A percentile compares a stretch with the other conserved stretches of the same genome.
Conservation (phyloP, 768 basidiomycete species). For the Leccinum barrowsii region DNA sequence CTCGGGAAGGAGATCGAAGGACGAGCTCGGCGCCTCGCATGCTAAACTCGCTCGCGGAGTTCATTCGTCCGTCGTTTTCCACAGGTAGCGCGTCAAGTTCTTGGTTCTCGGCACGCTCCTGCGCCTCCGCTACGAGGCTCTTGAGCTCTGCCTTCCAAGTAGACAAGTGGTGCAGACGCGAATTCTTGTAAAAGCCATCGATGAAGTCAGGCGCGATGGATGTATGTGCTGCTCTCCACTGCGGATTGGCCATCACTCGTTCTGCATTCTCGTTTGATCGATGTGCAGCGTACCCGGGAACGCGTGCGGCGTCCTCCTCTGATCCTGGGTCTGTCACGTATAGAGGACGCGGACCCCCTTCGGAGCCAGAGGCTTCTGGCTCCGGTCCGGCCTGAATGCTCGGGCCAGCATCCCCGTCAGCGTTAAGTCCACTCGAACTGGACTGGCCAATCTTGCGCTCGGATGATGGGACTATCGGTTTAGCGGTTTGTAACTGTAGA, state of each 20-base stretch:
- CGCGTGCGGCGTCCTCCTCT: slow-evolving; percentile 40
- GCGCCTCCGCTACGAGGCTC: slow-evolving; percentile 73
- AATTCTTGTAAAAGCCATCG: slow-evolving; percentile 79
- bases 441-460: not conserved
- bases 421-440: not conserved
- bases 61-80: not conserved
- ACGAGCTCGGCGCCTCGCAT: slow-evolving; percentile 52
- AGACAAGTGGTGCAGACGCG: slow-evolving; percentile 87
- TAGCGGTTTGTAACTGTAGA: slow-evolving; percentile 9
- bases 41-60: slow-evolving; percentile 34
- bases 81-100: slow-evolving; percentile 8
- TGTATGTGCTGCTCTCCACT: slow-evolving; percentile 87
- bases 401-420: not conserved
- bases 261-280: slow-evolving; percentile 69
- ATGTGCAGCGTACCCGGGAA: slow-evolving; percentile 66
- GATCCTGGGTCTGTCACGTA: slow-evolving; percentile 42
- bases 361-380: not conserved
- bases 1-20: slow-evolving; percentile 44
- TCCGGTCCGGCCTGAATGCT: not conserved
- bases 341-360: slow-evolving; percentile 23
- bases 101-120: slow-evolving; percentile 58
- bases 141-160: slow-evolving; percentile 92
- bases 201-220: slow-evolving; percentile 84
- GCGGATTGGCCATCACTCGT: slow-evolving; percentile 76
- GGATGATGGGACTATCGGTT: slow-evolving; percentile 3